Percentiles rank a stretch among this genome's conserved stretches.
Evolutionary conservation across 2,329 filamentous ascomycete species (phyloP).

Genomic region (Cordyceps cateniannulata): DNA sequence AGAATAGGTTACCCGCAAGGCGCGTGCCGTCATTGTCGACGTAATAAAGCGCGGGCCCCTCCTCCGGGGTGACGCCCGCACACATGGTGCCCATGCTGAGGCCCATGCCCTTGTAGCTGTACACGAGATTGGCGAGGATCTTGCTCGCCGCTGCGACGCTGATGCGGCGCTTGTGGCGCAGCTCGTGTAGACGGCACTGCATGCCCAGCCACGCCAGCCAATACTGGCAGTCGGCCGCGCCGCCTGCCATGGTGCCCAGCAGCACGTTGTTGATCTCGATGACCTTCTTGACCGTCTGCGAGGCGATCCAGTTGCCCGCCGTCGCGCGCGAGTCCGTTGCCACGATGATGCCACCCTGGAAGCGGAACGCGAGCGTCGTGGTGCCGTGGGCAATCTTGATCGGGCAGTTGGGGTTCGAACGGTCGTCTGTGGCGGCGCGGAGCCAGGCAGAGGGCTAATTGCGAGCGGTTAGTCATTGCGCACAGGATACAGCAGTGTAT

Average conservation of each 20-base stretch:
- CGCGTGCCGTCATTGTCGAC: slow-evolving; percentile 92
- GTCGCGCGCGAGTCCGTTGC: slow-evolving; percentile 96
- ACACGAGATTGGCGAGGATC: slow-evolving; percentile 97
- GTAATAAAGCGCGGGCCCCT: slow-evolving; percentile 97
- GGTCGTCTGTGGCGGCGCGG: slow-evolving; percentile 93
- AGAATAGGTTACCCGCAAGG: slow-evolving; percentile 91
- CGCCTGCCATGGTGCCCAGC: slow-evolving; percentile 96
- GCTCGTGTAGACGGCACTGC: slow-evolving; percentile 98
- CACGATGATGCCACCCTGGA: slow-evolving; percentile 97
- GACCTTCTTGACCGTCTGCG: slow-evolving; percentile 99
- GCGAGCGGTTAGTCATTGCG: neutral
- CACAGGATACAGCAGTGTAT: neutral
- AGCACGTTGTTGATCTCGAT: slow-evolving; percentile 96
- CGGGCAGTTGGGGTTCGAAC: slow-evolving; percentile 90
- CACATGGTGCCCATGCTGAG: slow-evolving; percentile 99
- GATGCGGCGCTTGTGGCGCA: slow-evolving; percentile 98
- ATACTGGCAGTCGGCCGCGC: slow-evolving; percentile 98
- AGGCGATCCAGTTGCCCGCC: slow-evolving; percentile 98
- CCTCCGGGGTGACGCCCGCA: slow-evolving; percentile 88
- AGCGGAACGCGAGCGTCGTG: slow-evolving; percentile 94
- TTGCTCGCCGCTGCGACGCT: slow-evolving; percentile 95
- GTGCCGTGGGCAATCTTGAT: slow-evolving; percentile 99
- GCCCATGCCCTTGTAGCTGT: slow-evolving; percentile 98
- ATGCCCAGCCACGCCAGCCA: slow-evolving; percentile 98
- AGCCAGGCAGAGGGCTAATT: slow-evolving; percentile 82